phyloP scores from a whole-genome alignment of 306 rosid genomes.

The Quillaja saponaria region DNA sequence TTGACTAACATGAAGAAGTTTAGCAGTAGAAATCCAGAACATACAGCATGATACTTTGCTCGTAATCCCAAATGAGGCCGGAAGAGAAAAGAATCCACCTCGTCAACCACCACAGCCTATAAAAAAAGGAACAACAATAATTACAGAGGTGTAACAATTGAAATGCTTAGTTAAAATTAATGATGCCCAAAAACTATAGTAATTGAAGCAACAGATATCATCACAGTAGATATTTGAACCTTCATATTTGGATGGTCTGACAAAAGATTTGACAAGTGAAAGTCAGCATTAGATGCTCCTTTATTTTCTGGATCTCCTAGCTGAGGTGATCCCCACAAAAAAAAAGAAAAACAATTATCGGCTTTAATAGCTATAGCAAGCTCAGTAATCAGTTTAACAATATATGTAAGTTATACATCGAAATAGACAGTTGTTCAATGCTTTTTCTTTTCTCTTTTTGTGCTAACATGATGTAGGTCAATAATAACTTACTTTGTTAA shows the following conservation, averaged over 20 bases:
- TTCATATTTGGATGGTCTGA: constrained; percentile 96
- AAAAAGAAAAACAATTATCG: constrained; percentile 1
- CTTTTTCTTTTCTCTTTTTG: too few species aligned
- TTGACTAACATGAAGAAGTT: constrained; percentile 6
- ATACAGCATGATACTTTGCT: constrained; percentile 88
- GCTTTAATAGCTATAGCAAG: constrained; percentile 22
- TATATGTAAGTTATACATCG: too few species aligned
- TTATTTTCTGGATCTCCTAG: constrained; percentile 94
- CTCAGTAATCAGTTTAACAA: neutral
- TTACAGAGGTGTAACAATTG: too few species aligned
- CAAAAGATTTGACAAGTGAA: constrained; percentile 81
- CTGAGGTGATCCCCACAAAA: constrained; percentile 45
- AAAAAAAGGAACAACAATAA: constrained; percentile 9
- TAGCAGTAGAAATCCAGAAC: constrained; percentile 28
- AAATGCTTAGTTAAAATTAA: too few species aligned
- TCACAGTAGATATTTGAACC: constrained; percentile 41
- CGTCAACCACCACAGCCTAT: constrained; percentile 87
- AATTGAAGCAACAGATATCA: constrained; percentile 4
- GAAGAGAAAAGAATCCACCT: constrained; percentile 94
- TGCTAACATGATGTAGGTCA: constrained; percentile 15
- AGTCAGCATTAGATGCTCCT: constrained; percentile 94
- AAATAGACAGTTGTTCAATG: too few species aligned
- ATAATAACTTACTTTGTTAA: constrained; percentile 75
- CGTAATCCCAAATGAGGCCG: constrained; percentile 84
- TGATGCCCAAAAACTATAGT: constrained; percentile 1